Evolutionary conservation across 768 basidiomycete genomes (phyloP).

Genomic region (Xerocomellus chrysenteron): DNA sequence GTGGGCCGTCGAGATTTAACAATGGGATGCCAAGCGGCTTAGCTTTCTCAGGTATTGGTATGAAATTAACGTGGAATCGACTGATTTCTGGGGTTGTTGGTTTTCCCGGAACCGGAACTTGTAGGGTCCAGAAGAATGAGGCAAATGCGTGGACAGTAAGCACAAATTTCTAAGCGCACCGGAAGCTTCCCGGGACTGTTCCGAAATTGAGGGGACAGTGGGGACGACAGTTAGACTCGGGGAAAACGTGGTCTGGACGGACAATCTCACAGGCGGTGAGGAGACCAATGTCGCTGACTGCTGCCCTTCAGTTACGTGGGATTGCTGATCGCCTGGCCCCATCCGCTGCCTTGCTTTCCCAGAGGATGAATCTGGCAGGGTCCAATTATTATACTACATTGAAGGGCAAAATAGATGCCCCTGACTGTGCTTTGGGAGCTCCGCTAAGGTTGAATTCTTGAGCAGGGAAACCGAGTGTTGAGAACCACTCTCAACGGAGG

Average conservation of each 20-base stretch:
- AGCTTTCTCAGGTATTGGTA: constrained; percentile 10
- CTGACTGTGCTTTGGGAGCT: constrained; percentile 15
- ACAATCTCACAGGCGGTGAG: constrained; percentile 1
- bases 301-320: neutral
- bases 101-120: constrained; percentile 18
- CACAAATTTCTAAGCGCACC: constrained; percentile 17
- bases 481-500: neutral
- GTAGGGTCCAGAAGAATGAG: constrained; percentile 12
- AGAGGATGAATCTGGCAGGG: constrained; percentile 5
- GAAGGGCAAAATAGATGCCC: neutral
- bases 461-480: neutral
- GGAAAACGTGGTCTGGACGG: constrained; percentile 6
- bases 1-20: constrained; percentile 56
- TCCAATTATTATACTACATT: neutral
- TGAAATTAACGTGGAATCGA: constrained; percentile 4
- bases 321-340: neutral
- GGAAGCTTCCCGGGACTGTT: constrained; percentile 7
- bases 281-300: constrained; percentile 1
- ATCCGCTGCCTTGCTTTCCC: constrained; percentile 5
- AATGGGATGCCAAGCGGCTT: constrained; percentile 37
- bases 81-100: neutral
- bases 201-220: neutral
- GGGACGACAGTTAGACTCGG: neutral
- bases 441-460: neutral
- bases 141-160: constrained; percentile 6